Base-by-base conservation (phyloP, 1,284 basidiomycete genomes). In the Irpex lacteus region DNA sequence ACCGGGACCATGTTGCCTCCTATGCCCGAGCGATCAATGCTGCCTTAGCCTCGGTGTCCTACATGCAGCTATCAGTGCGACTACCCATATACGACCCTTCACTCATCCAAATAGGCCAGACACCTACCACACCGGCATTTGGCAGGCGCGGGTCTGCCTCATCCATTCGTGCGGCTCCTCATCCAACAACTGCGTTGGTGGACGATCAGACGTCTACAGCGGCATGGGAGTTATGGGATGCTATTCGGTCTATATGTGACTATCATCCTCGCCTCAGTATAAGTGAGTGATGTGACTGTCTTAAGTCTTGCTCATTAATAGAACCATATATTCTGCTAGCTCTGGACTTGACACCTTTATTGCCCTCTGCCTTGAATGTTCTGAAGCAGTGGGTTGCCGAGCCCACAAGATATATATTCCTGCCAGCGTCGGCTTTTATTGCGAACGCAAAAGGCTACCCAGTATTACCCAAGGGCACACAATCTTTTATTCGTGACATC, bases 211-310 rank as follows among this genome's bases (percentile, higher is more conserved):
- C 94, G 68, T 82, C 93, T 21, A 90, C 91, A 72, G 88, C 87
- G 4, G 94, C 92, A 1, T 99, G 97, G 96, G 96, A 99, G 75
- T 95, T 96, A 83, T 99, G 98, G 98, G 96, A 98, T 76, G 85
- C 90, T 56, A 93, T 99, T 65, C 84, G 96, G 64, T 89, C 89
- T 2, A 82, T 98, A 18, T 98, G 97, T 76, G 89, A 89, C 60
- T 97, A 96, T 76, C 91, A 90, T 74, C 83, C 88, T 4, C 85
- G 96, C 18, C 75, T 99, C 58, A 90, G 90, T 1, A 76, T 97
- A 59, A 91, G 95, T 96, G 70, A 76, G 85, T 81, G 5, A 6
- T 34, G 32, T 1, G 32, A 34, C 5, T 62, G 36, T 44, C 47
- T 56, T 21, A 54, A 59, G 13, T 40, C 7, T 36, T 8, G 13